Base-by-base conservation (phyloP, 768 basidiomycete genomes). In the Leccinellum luteum region DNA sequence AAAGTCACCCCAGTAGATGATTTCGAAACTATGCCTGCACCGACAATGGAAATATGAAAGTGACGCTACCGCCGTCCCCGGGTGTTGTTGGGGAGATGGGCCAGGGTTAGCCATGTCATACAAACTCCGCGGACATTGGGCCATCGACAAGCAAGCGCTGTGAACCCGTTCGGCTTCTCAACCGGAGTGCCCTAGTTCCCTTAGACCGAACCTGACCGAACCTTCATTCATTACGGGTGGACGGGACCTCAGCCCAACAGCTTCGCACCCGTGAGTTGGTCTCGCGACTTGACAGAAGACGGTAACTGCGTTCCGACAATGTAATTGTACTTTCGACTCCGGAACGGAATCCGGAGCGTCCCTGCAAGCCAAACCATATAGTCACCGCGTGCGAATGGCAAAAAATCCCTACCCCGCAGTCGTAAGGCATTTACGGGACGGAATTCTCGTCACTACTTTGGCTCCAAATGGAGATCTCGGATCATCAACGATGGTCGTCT, bases 121-220 rank as follows among this genome's bases (percentile, higher is more conserved):
- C 30, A 47, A 23, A 9, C 60, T 69, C 69, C 69, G 69, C 69
- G 69, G 69, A 71, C 67, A 64, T 70, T 49, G 51, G 13, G 15
- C 7, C 54, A 47, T 56, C 43, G 30, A 31, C 51, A 32, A 14
- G 55, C 32, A 55, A 38, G 32, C 60, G 50, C 66, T 57, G 58
- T 58, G 54, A 59, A 60, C 57, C 38, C 56, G 59, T 35, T 34
- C 41, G 49, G 55, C 56, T 63, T 62, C 60, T 63, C 52, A 48
- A 23, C 43, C 57, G 53, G 54, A 50, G 49, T 55, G 47, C 60
- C 51, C 54, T 47, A 19, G 52, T 45, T 45, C 58, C 52, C 54
- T 41, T 57, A 43, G 35, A 51, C 65, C 57, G 50, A 60, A 55
- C n/a, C n/a, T n/a, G n/a, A n/a, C n/a, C n/a, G n/a, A n/a, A n/a